These are phyloP conservation scores for Phialocephala sp. DNA, from an alignment of 2,329 filamentous ascomycete species.

Conservation along the genomic window DNA sequence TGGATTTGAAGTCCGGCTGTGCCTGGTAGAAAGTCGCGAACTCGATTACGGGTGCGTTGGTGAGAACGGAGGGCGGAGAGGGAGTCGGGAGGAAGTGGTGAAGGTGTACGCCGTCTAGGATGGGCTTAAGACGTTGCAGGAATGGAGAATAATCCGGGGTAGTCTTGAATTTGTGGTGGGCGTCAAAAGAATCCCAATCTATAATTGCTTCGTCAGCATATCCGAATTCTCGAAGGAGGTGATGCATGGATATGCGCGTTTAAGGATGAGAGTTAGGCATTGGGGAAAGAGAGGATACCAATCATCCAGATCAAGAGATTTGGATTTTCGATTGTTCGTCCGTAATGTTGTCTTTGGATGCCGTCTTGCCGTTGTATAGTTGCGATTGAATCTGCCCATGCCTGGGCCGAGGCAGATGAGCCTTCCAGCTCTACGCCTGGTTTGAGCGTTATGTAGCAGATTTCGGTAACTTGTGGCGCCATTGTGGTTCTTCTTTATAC, in stretches of 20 bases:
- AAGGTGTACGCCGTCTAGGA: slow-evolving; percentile 27
- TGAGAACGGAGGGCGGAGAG: slow-evolving; percentile 19
- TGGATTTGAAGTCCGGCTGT: slow-evolving; percentile 15
- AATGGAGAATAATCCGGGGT: slow-evolving; percentile 47
- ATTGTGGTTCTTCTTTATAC: neutral
- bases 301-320: slow-evolving; percentile 44
- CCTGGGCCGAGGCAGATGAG: slow-evolving; percentile 34
- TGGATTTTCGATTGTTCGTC: slow-evolving; percentile 45
- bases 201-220: neutral
- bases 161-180: slow-evolving; percentile 49
- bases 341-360: slow-evolving; percentile 45
- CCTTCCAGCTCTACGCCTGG: slow-evolving; percentile 43
- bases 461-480: slow-evolving; percentile 43
- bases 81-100: slow-evolving; percentile 27
- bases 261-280: neutral
- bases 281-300: slow-evolving; percentile 41
- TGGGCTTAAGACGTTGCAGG: slow-evolving; percentile 22
- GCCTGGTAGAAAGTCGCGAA: slow-evolving; percentile 32
- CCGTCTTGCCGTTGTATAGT: slow-evolving; percentile 47
- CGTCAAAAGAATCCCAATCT: slow-evolving; percentile 51
- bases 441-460: slow-evolving; percentile 47
- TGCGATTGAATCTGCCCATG: slow-evolving; percentile 43
- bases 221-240: neutral
- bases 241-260: neutral
- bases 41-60: slow-evolving; percentile 29